Evolutionary conservation across 352 stramenopile species (phyloP).

Genomic region (Phytophthora ohioensis): DNA sequence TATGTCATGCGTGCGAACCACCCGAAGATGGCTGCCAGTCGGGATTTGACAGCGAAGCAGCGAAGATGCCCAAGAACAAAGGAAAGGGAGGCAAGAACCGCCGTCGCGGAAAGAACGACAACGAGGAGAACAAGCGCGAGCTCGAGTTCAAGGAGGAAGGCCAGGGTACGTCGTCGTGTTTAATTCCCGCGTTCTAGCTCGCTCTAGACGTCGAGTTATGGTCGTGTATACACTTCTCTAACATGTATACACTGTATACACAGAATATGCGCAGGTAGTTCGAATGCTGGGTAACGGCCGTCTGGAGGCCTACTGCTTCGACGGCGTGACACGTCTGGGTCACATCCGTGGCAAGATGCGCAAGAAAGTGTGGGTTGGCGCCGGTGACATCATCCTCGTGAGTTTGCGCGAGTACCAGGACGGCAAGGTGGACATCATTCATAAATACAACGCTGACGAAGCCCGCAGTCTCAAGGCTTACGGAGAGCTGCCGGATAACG

Average conservation of each 20-base stretch:
- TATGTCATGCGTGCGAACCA: slow-evolving; percentile 29
- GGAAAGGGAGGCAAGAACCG: slow-evolving; percentile 99
- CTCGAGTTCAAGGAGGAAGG: slow-evolving; percentile 99
- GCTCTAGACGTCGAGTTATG: slow-evolving; percentile 6
- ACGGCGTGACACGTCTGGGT: slow-evolving; percentile 97
- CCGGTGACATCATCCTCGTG: slow-evolving; percentile 99
- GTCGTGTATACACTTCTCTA: slow-evolving; percentile 20
- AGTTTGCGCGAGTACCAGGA: slow-evolving; percentile 99
- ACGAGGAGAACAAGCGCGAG: slow-evolving; percentile 99
- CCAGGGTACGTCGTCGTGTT: slow-evolving; percentile 79
- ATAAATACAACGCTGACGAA: slow-evolving; percentile 98
- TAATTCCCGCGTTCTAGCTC: neutral
- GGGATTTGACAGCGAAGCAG: slow-evolving; percentile 32
- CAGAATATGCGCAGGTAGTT: slow-evolving; percentile 98
- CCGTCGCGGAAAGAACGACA: slow-evolving; percentile 98
- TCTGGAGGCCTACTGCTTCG: slow-evolving; percentile 99
- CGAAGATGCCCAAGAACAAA: slow-evolving; percentile 90
- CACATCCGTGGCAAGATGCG: slow-evolving; percentile 99
- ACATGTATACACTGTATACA: slow-evolving; percentile 23
- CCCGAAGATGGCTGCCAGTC: slow-evolving; percentile 35
- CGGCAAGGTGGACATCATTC: slow-evolving; percentile 99
- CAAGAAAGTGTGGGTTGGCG: slow-evolving; percentile 99
- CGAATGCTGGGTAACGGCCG: slow-evolving; percentile 99
- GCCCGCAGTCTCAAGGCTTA: slow-evolving; percentile 99
- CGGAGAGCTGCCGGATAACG: slow-evolving; percentile 98